Conservation (phyloP, 2,329 filamentous ascomycete genomes). For the Gaeumannomyces tritici region DNA sequence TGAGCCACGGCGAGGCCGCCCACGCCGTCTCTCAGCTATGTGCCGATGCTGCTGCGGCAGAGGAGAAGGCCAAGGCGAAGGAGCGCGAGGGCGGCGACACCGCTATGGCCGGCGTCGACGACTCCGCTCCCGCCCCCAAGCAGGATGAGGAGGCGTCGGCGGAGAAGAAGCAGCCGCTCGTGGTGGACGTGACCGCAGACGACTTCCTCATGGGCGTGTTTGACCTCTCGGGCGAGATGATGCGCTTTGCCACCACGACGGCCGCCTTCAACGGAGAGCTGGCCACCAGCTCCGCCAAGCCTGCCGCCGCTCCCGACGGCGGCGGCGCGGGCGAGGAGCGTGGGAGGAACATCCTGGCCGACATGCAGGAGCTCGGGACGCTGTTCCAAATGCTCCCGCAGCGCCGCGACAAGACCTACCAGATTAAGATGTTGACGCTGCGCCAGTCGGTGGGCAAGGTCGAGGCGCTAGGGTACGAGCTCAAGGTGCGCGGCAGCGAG, state of each 20-base stretch:
- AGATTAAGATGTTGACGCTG: constrained; percentile 81
- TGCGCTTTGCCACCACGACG: constrained; percentile 87
- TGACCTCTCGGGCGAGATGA: constrained; percentile 90
- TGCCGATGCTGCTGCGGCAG: constrained; percentile 9
- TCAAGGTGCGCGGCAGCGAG: constrained; percentile 80
- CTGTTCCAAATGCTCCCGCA: constrained; percentile 66
- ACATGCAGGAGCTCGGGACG: constrained; percentile 70
- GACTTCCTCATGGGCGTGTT: constrained; percentile 90
- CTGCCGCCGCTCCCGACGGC: constrained; percentile 10
- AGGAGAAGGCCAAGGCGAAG: constrained; percentile 6
- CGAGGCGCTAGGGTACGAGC: constrained; percentile 79
- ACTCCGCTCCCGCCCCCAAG: neutral
- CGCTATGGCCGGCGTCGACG: constrained; percentile 8
- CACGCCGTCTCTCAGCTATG: constrained; percentile 29
- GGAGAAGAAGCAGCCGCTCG: constrained; percentile 18
- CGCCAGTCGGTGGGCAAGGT: constrained; percentile 86
- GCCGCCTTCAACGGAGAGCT: constrained; percentile 63
- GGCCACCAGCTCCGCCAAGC: constrained; percentile 21
- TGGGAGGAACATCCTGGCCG: constrained; percentile 58
- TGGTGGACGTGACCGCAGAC: constrained; percentile 60
- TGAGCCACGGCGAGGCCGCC: constrained; percentile 55
- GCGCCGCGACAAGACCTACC: constrained; percentile 45
- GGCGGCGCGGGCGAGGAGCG: constrained; percentile 12
- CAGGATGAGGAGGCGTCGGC: neutral
- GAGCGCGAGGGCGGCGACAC: constrained; percentile 13